Evolutionary conservation across 2,329 filamentous ascomycete genomes (phyloP), one percentile per base, ranked within the genome.

Genomic region (Aspergillus pseudoterreus): DNA sequence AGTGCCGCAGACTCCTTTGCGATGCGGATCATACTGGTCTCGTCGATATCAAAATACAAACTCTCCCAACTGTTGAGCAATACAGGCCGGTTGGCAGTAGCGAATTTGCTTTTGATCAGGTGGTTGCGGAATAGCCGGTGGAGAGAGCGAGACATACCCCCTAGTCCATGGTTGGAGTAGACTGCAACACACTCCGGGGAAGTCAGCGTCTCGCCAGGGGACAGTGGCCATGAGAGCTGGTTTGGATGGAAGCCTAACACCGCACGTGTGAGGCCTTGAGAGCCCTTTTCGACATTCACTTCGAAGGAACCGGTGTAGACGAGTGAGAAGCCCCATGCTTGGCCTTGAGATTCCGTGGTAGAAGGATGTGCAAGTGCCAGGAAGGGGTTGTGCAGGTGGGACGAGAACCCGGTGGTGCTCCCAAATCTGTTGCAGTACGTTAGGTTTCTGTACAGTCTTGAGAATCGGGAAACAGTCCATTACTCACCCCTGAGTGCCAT

Each of bases 21-120:
- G 0, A 86, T 71, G 0, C 72, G 70, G 27, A 82, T 77, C 30
- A 86, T 76, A 0, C 75, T 79, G 12, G 71, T 78, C 45, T 81
- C 71, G 57, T 86, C 82, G 63, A 78, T 81, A 56, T 84, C 67
- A 57, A 83, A 85, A 12, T 75, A 74, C 0, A 85, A 70, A 0
- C 82, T 83, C 61, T 87, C 84, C 84, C 84, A 87, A 35, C 82
- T 84, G 63, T 87, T 87, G 19, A 86, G 74, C 41, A 87, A 66
- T 0, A 79, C 72, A 0, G 82, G 84, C 0, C 78, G 78, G 10
- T 75, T 75, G 57, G 76, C 67, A 8, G 72, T 71, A 9, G 76
- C 82, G 55, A 78, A 77, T 52, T 82, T 78, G 65, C 78, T 79
- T 60, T 78, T 71, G 53, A 84, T 81, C 45, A 86, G 74, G 57